These are phyloP conservation scores for Botryotinia convoluta DNA, from an alignment of 2,329 filamentous ascomycete genomes.

Conservation along the genomic window DNA sequence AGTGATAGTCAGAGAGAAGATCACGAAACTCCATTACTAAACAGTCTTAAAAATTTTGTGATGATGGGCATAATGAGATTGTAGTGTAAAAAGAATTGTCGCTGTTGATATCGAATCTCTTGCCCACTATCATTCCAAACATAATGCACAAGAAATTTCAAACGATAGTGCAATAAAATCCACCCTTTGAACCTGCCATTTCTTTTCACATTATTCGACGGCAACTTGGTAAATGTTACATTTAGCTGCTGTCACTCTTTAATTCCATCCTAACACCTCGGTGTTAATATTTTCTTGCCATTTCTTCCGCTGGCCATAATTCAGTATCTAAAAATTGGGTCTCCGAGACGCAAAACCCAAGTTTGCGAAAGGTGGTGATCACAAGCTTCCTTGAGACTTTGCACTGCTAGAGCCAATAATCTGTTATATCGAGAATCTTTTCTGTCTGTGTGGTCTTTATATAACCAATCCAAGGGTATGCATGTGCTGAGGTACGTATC, in stretches of 20 bases:
- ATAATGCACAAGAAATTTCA: accelerated
- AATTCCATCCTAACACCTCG: neutral
- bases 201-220: too few species aligned
- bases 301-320: neutral
- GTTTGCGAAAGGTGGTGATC: neutral
- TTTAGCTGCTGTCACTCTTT: neutral
- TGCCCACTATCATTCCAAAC: too few species aligned
- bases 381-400: neutral
- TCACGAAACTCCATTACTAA: neutral
- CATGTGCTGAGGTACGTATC: neutral
- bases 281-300: neutral
- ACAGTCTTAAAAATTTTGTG: too few species aligned
- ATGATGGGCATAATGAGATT: too few species aligned
- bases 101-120: too few species aligned
- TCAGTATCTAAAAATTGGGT: neutral
- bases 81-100: too few species aligned
- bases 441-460: neutral
- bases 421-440: neutral
- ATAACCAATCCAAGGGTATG: neutral
- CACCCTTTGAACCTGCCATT: accelerated
- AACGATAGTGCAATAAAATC: too few species aligned
- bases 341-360: neutral
- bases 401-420: neutral
- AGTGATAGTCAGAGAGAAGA: neutral
- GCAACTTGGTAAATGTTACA: too few species aligned